Evolutionary conservation across 2,329 filamentous ascomycete genomes (phyloP).

Genomic region (Microcera coccophila): DNA sequence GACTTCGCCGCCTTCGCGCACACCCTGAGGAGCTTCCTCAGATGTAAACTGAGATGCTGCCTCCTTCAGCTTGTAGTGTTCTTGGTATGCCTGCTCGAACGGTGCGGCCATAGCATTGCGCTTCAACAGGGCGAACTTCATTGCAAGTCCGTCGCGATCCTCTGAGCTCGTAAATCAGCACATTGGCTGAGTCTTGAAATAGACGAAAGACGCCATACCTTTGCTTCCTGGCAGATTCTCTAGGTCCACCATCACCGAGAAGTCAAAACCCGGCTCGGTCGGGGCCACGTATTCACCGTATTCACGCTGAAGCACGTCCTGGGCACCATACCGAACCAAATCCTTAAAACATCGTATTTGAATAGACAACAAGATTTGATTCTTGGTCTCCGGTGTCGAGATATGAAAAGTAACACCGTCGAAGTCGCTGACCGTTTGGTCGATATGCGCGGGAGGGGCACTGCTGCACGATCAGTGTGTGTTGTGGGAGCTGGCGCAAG

Average conservation of each 20-base stretch:
- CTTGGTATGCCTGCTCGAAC: conserved; percentile 94
- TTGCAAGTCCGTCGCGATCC: conserved; percentile 78
- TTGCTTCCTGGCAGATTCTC: conserved; percentile 80
- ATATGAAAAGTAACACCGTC: conserved; percentile 99
- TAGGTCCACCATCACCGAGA: conserved; percentile 86
- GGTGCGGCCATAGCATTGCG: conserved; percentile 98
- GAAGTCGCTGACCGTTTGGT: conserved; percentile 98
- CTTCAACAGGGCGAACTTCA: conserved; percentile 86
- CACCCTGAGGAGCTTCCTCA: conserved; percentile 87
- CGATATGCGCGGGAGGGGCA: conserved; percentile 80
- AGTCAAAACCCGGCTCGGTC: conserved; percentile 90
- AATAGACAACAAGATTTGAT: conserved; percentile 91
- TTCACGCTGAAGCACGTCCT: conserved; percentile 87
- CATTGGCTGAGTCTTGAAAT: background rate
- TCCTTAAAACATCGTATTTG: conserved; percentile 93
- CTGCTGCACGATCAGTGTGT: conserved; percentile 50
- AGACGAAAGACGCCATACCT: conserved; percentile 43
- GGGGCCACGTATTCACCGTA: conserved; percentile 88
- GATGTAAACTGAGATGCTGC: conserved; percentile 89
- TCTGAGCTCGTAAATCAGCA: conserved; percentile 48
- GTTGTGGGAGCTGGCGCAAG: conserved; percentile 8
- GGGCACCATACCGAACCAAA: conserved; percentile 86
- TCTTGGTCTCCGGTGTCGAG: conserved; percentile 89
- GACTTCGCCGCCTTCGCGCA: conserved; percentile 83
- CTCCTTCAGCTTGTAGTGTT: conserved; percentile 81